Evolutionary conservation across 257 asterid species (phyloP), one percentile per base, ranked within the genome.

Genomic region (Solanum sitiens): DNA sequence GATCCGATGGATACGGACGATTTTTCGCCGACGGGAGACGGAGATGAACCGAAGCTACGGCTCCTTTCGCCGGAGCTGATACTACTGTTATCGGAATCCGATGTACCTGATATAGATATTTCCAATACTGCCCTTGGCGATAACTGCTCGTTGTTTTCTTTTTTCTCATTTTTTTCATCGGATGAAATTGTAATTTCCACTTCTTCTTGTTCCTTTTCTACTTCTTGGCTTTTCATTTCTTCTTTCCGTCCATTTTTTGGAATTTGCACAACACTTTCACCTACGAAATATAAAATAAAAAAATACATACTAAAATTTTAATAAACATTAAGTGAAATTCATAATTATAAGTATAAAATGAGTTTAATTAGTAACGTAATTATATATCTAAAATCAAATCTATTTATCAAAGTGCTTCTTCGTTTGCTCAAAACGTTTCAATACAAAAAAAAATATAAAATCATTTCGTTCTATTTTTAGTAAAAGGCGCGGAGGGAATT

Each of bases 61-160:
- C 92, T 88, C 72, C 94, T 84, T 39, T 92, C 93, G 40, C 92
- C 73, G 89, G 86, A 74, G 72, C 71, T 73, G 16, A 72, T 86
- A 88, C 91, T 85, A 77, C 91, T 84, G 65, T 86, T 88, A 12
- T 88, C 93, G 53, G 90, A 91, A 83, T 91, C 96, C 21, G 96
- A 88, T 14, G 88, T 20, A 11, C 93, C 91, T 33, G 95, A 71
- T 15, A 90, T 63, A 0, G 93, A 94, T 10, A 91, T 91, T 89
- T 96, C 99, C 89, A 95, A 23, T n/a, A 95, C 98, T 7, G 98
- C 96, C 90, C 97, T 89, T 11, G 99, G 98, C 2, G 98, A 96
- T 14, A 92, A 86, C 50, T 92, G 92, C 4, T 89, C 91, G 18
- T 73, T 73, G 39, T 30, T 68, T 0, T 21, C 87, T 79, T 90